These are phyloP conservation scores for Exophiala viscosa DNA, from an alignment of 2,329 filamentous ascomycete species.

Conservation along the genomic window DNA sequence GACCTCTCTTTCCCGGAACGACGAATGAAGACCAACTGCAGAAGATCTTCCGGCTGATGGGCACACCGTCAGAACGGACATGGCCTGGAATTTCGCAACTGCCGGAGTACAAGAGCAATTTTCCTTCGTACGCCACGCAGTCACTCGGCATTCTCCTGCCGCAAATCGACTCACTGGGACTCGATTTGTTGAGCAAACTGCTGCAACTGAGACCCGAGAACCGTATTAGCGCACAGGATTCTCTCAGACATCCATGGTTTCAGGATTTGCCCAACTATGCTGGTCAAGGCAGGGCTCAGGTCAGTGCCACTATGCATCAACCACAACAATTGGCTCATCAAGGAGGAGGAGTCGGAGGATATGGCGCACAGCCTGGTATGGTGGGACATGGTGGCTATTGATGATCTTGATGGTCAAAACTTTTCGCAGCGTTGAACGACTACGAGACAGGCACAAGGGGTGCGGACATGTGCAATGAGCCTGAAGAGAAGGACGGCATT, in stretches of 20 bases:
- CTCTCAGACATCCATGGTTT: slow-evolving; percentile 91
- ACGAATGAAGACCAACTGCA: slow-evolving; percentile 97
- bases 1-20: slow-evolving; percentile 92
- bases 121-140: slow-evolving; percentile 91
- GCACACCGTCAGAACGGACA: slow-evolving; percentile 87
- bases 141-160: slow-evolving; percentile 82
- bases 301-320: slow-evolving; percentile 21
- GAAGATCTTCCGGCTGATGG: slow-evolving; percentile 98
- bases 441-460: not conserved
- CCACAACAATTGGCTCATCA: slow-evolving; percentile 18
- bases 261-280: slow-evolving; percentile 49
- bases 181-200: slow-evolving; percentile 86
- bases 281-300: slow-evolving; percentile 18
- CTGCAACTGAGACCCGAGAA: slow-evolving; percentile 89
- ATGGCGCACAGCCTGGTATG: slow-evolving; percentile 26
- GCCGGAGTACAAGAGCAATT: slow-evolving; percentile 95
- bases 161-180: slow-evolving; percentile 80
- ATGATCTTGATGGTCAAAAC: not conserved
- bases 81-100: slow-evolving; percentile 95
- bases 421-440: not conserved
- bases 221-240: slow-evolving; percentile 80
- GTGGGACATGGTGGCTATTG: slow-evolving; percentile 20
- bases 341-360: slow-evolving; percentile 18
- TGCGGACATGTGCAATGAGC: not conserved
- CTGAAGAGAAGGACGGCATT: too few species aligned